Conservation (phyloP, 495 filamentous ascomycete genomes). For the Penicillium waksmanii region DNA sequence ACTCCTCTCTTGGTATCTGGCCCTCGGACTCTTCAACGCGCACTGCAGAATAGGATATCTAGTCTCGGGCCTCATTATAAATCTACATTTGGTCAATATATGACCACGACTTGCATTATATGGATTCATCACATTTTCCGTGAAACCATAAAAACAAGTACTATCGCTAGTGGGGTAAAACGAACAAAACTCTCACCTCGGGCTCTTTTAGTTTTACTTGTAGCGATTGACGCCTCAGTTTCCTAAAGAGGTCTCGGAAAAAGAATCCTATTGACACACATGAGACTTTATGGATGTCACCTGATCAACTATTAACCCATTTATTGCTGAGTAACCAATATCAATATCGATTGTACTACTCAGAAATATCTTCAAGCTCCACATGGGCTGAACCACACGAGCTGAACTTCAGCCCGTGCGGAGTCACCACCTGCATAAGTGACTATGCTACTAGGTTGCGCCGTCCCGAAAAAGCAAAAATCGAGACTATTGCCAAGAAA, state of each 20-base stretch:
- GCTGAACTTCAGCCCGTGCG: not conserved
- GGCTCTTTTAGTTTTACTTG: not conserved
- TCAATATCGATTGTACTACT: not conserved
- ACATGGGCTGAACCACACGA: too few relatives aligned
- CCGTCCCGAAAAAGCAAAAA: not conserved
- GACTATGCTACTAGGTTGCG: not conserved
- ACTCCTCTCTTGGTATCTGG: not conserved
- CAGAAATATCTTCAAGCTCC: not conserved
- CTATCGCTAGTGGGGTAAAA: not conserved
- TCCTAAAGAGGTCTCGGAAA: not conserved
- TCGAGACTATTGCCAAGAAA: not conserved
- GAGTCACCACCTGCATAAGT: not conserved
- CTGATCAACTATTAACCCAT: not conserved
- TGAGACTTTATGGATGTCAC: not conserved
- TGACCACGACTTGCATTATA: not conserved
- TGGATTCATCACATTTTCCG: not conserved
- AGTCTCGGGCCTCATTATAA: not conserved
- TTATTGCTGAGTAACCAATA: not conserved
- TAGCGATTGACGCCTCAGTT: not conserved
- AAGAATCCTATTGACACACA: not conserved
- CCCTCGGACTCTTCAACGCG: not conserved
- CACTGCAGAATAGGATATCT: not conserved
- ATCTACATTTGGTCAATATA: not conserved
- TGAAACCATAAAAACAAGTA: not conserved
- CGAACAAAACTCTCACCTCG: not conserved